Conservation (phyloP, 139 green algal genomes). For the Choricystis sp. region DNA sequence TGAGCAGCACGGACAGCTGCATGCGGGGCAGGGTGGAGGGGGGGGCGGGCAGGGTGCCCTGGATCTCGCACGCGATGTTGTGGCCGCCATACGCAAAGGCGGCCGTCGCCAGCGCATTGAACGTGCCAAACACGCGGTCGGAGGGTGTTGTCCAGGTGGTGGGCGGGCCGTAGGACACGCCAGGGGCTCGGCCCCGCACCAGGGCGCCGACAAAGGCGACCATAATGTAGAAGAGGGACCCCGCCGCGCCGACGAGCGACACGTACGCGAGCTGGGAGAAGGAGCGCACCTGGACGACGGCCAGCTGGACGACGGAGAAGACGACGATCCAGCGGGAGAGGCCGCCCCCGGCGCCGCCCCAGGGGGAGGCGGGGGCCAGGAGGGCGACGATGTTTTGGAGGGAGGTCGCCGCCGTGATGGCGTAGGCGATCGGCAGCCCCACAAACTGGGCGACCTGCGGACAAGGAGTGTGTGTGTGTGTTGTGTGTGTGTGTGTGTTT, state of each 20-base stretch:
- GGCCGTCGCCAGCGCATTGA: neutral
- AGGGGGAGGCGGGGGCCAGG: neutral
- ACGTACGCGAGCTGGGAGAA: neutral
- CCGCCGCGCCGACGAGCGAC: neutral
- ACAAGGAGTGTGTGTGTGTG: too few relatives aligned
- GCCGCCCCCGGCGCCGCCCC: too few relatives aligned
- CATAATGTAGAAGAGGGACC: neutral
- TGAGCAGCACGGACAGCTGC: neutral
- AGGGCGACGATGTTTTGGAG: neutral
- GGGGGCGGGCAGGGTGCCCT: neutral
- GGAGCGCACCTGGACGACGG: neutral
- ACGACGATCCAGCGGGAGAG: neutral
- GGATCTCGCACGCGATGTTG: neutral
- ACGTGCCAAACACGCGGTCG: neutral
- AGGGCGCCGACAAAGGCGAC: neutral
- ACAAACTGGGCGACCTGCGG: neutral
- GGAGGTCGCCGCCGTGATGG: neutral
- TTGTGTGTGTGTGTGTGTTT: too few relatives aligned
- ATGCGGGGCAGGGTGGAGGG: neutral
- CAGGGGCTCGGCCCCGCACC: neutral
- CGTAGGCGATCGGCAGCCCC: neutral
- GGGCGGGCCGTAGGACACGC: neutral
- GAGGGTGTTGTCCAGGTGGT: too few relatives aligned
- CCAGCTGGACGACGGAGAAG: neutral
- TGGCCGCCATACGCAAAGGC: neutral